phyloP scores from a whole-genome alignment of 805 yeast species.

The Kurtzmaniella cleridarum region DNA sequence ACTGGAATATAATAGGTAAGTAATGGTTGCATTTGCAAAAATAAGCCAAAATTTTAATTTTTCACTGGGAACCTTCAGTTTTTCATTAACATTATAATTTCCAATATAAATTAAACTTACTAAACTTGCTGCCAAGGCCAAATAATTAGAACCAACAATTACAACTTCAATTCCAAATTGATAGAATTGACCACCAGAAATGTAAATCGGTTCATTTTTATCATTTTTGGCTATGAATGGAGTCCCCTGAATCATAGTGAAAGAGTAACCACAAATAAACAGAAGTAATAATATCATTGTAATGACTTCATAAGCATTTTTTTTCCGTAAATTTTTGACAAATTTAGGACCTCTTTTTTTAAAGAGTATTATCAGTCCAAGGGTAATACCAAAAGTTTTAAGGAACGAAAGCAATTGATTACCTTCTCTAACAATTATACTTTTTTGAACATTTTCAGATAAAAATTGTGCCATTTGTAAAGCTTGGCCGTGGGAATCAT shows the following conservation, averaged over 20 bases:
- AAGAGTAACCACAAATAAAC: slow-evolving; percentile 60
- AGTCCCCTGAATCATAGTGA: slow-evolving; percentile 52
- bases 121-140: slow-evolving; percentile 38
- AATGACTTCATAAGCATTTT: slow-evolving; percentile 17
- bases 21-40: slow-evolving; percentile 14
- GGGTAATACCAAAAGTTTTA: slow-evolving; percentile 41
- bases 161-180: slow-evolving; percentile 69
- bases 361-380: slow-evolving; percentile 39
- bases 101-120: slow-evolving; percentile 36
- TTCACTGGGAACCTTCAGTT: slow-evolving; percentile 13
- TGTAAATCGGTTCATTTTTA: slow-evolving; percentile 45
- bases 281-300: slow-evolving; percentile 37
- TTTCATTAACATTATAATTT: slow-evolving; percentile 18
- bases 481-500: slow-evolving; percentile 28
- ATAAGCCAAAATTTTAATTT: slow-evolving; percentile 14
- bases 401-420: slow-evolving; percentile 38
- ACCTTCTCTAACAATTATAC: slow-evolving; percentile 37
- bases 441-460: slow-evolving; percentile 39
- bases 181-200: slow-evolving; percentile 61
- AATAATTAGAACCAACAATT: slow-evolving; percentile 47
- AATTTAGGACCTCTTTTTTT: slow-evolving; percentile 42
- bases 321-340: slow-evolving; percentile 15
- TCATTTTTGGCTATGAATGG: slow-evolving; percentile 57
- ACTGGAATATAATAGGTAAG: slow-evolving; percentile 37
- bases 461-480: slow-evolving; percentile 51